Evolutionary conservation across 2,329 filamentous ascomycete species (phyloP).

Genomic region (Nemania sp.): DNA sequence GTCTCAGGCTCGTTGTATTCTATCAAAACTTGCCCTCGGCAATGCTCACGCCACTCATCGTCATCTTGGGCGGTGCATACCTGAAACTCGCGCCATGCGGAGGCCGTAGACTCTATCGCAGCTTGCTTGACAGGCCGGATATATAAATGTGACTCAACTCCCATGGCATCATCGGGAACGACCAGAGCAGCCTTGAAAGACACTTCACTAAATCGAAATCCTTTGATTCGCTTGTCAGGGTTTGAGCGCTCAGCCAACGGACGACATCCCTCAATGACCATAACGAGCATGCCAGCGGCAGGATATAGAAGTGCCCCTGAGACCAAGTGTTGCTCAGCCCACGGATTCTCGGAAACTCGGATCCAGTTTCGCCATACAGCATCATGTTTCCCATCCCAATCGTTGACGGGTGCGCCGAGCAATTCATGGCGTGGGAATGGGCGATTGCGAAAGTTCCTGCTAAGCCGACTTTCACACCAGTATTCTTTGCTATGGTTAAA

Average conservation of each 20-base stretch:
- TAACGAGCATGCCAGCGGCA: slow-evolving; percentile 47
- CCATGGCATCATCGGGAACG: slow-evolving; percentile 30
- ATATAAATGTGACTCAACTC: slow-evolving; percentile 35
- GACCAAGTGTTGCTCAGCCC: slow-evolving; percentile 48
- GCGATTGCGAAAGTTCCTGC: slow-evolving; percentile 36
- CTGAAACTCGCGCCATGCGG: slow-evolving; percentile 31
- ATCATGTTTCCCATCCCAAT: slow-evolving; percentile 39
- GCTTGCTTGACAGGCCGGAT: slow-evolving; percentile 30
- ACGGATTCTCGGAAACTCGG: slow-evolving; percentile 43
- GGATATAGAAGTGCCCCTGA: slow-evolving; percentile 44
- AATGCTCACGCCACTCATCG: slow-evolving; percentile 32
- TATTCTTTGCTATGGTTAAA: slow-evolving; percentile 35
- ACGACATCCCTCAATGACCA: slow-evolving; percentile 46
- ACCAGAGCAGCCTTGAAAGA: slow-evolving; percentile 33
- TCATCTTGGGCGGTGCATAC: slow-evolving; percentile 31
- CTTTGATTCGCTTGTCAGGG: slow-evolving; percentile 27
- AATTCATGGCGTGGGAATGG: slow-evolving; percentile 41
- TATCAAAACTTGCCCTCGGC: slow-evolving; percentile 23
- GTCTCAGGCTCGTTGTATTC: slow-evolving; percentile 29
- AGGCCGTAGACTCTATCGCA: slow-evolving; percentile 16
- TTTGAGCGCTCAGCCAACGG: slow-evolving; percentile 33
- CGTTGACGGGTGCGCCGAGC: slow-evolving; percentile 40
- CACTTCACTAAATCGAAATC: slow-evolving; percentile 36
- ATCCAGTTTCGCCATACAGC: slow-evolving; percentile 46
- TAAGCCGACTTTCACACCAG: slow-evolving; percentile 45